Conservation (phyloP, 768 basidiomycete species). For the Boletus rubropictus region DNA sequence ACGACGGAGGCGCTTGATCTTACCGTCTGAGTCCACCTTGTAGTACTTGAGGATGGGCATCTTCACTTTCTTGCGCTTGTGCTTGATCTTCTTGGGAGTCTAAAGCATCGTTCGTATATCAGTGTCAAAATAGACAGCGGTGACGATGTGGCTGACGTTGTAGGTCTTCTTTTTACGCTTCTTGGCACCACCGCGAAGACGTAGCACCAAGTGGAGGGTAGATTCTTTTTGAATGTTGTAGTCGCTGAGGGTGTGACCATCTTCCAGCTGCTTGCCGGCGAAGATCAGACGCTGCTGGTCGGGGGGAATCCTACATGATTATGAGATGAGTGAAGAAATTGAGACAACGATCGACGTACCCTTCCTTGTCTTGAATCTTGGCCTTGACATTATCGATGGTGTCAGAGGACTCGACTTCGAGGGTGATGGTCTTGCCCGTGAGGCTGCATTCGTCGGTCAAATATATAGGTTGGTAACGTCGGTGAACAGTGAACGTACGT, state of each 20-base stretch:
- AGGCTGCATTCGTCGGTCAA: conserved; percentile 50
- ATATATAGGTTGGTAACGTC: neutral
- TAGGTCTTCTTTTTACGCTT: conserved; percentile 99
- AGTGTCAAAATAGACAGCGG: neutral
- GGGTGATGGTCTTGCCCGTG: conserved; percentile 98
- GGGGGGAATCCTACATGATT: conserved; percentile 62
- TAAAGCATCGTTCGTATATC: conserved; percentile 24
- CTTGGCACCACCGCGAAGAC: conserved; percentile 98
- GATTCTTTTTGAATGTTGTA: conserved; percentile 99
- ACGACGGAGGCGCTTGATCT: conserved; percentile 97
- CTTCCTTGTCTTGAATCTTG: conserved; percentile 97
- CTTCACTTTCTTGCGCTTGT: conserved; percentile 99
- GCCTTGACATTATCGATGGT: conserved; percentile 98
- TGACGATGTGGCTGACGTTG: conserved; percentile 57
- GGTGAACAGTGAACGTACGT: conserved; percentile 50
- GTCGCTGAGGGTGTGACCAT: conserved; percentile 91
- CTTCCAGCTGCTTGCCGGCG: conserved; percentile 98
- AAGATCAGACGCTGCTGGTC: conserved; percentile 99
- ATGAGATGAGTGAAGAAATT: conserved; percentile 1
- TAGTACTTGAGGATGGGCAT: conserved; percentile 99
- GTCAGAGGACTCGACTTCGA: conserved; percentile 96
- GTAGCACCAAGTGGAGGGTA: conserved; percentile 93
- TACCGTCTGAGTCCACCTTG: conserved; percentile 99
- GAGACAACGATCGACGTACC: conserved; percentile 41
- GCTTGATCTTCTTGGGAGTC: conserved; percentile 99